Evolutionary conservation across 345 rosid genomes (phyloP).

Genomic region (Salix brachista): DNA sequence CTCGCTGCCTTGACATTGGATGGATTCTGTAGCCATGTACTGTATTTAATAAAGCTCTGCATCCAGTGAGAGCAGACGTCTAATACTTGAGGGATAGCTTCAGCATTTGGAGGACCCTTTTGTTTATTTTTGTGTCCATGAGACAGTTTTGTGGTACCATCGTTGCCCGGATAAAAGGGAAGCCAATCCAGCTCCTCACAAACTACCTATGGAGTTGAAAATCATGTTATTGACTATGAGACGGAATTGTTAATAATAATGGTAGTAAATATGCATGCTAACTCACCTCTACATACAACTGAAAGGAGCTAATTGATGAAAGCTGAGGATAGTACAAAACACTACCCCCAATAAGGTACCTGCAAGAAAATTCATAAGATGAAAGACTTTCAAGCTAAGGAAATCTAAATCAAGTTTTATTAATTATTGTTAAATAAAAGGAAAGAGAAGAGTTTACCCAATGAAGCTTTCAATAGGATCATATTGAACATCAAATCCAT

Average conservation of each 20-base stretch:
- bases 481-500: constrained; percentile 61
- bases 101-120: constrained; percentile 65
- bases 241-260: background rate
- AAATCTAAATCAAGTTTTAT: constrained; percentile 7
- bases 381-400: constrained; percentile 7
- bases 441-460: constrained; percentile 48
- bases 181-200: constrained; percentile 97
- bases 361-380: constrained; percentile 26
- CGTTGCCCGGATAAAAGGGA: constrained; percentile 60
- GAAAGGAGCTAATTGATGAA: constrained; percentile 90
- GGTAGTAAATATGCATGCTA: background rate
- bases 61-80: constrained; percentile 92
- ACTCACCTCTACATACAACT: constrained; percentile 92
- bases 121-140: constrained; percentile 55
- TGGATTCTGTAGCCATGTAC: constrained; percentile 89
- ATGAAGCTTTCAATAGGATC: constrained; percentile 67
- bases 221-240: constrained; percentile 7
- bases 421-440: constrained; percentile 7
- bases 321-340: constrained; percentile 91
- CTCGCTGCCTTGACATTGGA: constrained; percentile 80
- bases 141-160: constrained; percentile 34
- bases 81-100: constrained; percentile 63
- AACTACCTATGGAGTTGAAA: constrained; percentile 58
- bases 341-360: constrained; percentile 91
- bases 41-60: constrained; percentile 88